Evolutionary conservation across 2,329 filamentous ascomycete species (phyloP).

Genomic region (Penicillium sp.): DNA sequence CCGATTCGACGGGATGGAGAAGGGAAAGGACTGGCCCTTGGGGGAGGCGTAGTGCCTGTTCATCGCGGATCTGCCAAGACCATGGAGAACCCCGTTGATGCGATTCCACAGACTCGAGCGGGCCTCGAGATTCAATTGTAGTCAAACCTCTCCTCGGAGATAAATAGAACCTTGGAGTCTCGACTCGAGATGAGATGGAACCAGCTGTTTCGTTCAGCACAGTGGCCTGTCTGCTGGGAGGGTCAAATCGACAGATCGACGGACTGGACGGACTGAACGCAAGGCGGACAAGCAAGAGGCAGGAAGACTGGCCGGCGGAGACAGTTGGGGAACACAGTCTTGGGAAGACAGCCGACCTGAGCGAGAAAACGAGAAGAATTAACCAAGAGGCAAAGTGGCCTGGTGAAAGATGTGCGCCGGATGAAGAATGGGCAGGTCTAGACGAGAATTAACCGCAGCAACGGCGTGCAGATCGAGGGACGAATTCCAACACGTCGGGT

Average conservation of each 20-base stretch:
- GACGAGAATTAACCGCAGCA: too few relatives aligned
- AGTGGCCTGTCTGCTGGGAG: too few relatives aligned
- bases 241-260: background rate
- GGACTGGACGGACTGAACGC: background rate
- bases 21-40: constrained; percentile 72
- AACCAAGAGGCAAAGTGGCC: too few relatives aligned
- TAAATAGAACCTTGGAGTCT: too few relatives aligned
- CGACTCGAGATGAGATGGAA: constrained; percentile 1
- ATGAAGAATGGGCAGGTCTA: background rate
- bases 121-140: constrained; percentile 1
- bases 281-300: constrained; percentile 2
- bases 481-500: too few relatives aligned
- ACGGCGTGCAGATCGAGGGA: too few relatives aligned
- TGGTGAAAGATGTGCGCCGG: background rate
- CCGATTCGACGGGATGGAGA: constrained; percentile 86
- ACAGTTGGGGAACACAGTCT: background rate
- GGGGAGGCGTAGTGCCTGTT: constrained; percentile 79
- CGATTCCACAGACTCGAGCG: background rate
- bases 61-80: constrained; percentile 55
- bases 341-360: background rate
- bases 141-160: background rate
- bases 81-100: constrained; percentile 22
- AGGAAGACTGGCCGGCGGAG: background rate
- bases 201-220: background rate
- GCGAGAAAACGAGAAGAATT: background rate